phyloP scores from a whole-genome alignment of 2,329 filamentous ascomycete genomes.

The Exophiala alcalophila region DNA sequence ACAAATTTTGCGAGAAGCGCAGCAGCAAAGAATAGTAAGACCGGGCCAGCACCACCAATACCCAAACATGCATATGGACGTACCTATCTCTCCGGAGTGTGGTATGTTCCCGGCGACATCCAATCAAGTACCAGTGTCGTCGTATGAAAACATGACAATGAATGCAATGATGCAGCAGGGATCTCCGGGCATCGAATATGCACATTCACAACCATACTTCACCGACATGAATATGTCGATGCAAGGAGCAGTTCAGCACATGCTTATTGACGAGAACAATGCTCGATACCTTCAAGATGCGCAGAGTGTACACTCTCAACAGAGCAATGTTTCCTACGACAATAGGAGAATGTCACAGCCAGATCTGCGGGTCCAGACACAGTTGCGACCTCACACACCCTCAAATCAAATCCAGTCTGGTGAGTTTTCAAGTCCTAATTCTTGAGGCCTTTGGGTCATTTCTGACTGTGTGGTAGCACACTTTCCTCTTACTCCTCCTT shows the following conservation, averaged over 20 bases:
- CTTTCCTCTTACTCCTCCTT: constrained; percentile 65
- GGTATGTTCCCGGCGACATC: constrained; percentile 24
- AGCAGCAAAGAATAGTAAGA: constrained; percentile 80
- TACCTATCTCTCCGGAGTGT: constrained; percentile 40
- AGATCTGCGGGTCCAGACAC: constrained; percentile 36
- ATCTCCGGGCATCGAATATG: constrained; percentile 25
- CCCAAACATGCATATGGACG: constrained; percentile 30
- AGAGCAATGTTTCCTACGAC: constrained; percentile 25
- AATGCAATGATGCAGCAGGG: constrained; percentile 29
- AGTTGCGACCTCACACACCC: constrained; percentile 59
- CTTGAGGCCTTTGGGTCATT: neutral
- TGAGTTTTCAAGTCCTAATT: constrained; percentile 41
- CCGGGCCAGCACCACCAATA: constrained; percentile 59
- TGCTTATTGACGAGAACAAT: constrained; percentile 29
- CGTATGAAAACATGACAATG: constrained; percentile 31
- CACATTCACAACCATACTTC: constrained; percentile 27
- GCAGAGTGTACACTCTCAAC: constrained; percentile 22
- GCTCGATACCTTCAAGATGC: constrained; percentile 29
- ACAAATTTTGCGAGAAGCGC: constrained; percentile 84
- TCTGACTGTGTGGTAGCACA: constrained; percentile 49
- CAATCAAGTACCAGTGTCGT: constrained; percentile 23
- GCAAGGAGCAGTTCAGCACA: constrained; percentile 18
- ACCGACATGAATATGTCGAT: constrained; percentile 28
- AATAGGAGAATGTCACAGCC: constrained; percentile 41
- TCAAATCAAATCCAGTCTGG: constrained; percentile 58